Evolutionary conservation across 805 yeast genomes (phyloP).

Genomic region (Wickerhamiella cacticola): DNA sequence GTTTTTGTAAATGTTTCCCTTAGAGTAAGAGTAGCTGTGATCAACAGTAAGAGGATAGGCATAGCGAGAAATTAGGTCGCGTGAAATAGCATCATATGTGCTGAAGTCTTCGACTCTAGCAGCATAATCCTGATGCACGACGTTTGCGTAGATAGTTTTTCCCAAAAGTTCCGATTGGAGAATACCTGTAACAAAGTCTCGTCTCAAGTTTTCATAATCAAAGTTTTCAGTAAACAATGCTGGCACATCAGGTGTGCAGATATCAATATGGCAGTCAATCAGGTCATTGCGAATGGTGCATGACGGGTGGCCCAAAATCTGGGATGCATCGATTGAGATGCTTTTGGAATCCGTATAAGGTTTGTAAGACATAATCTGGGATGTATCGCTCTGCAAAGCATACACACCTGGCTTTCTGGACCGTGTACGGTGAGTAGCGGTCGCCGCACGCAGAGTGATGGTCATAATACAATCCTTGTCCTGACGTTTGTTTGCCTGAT

Average conservation of each 20-base stretch:
- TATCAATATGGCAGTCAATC: conserved; percentile 92
- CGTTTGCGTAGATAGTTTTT: conserved; percentile 80
- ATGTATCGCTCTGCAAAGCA: conserved; percentile 58
- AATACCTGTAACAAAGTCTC: conserved; percentile 84
- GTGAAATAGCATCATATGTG: conserved; percentile 82
- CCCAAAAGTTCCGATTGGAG: conserved; percentile 80
- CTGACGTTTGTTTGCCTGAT: conserved; percentile 51
- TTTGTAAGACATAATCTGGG: conserved; percentile 75
- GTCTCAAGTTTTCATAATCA: conserved; percentile 77
- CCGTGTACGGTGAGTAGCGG: conserved; percentile 74
- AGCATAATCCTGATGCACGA: conserved; percentile 70
- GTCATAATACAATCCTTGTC: conserved; percentile 92
- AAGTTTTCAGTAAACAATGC: conserved; percentile 93
- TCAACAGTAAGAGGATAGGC: conserved; percentile 85
- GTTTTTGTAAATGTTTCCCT: conserved; percentile 82
- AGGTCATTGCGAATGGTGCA: conserved; percentile 79
- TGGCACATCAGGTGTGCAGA: conserved; percentile 89
- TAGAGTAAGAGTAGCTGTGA: conserved; percentile 56
- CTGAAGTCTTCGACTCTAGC: conserved; percentile 94
- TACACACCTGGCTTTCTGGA: conserved; percentile 65
- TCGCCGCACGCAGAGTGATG: conserved; percentile 80
- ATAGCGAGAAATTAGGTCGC: conserved; percentile 85
- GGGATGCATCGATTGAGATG: conserved; percentile 30
- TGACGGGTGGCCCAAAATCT: conserved; percentile 59
- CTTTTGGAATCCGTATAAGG: conserved; percentile 29